These are phyloP conservation scores for Pachysandra terminalis DNA, from an alignment of 164 flowering plant genomes.

Conservation along the genomic window DNA sequence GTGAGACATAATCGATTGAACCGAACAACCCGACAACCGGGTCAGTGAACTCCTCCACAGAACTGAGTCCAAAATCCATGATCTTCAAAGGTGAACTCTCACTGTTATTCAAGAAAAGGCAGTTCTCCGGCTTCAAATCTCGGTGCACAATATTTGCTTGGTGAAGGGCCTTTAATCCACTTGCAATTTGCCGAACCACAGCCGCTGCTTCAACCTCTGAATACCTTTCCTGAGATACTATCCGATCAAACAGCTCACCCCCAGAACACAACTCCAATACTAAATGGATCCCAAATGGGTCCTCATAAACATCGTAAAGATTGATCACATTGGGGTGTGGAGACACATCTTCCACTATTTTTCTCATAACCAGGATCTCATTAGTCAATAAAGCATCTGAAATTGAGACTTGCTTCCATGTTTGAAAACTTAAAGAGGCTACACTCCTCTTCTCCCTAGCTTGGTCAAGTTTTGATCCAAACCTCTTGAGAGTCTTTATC, in stretches of 20 bases:
- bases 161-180: conserved; percentile 54
- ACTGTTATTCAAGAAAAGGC: conserved; percentile 43
- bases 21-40: conserved; percentile 80
- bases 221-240: conserved; percentile 55
- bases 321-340: conserved; percentile 71
- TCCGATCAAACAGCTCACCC: conserved; percentile 76
- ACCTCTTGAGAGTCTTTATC: conserved; percentile 62
- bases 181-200: conserved; percentile 57
- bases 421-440: conserved; percentile 19
- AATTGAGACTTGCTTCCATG: conserved; percentile 42
- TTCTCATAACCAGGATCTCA: conserved; percentile 68
- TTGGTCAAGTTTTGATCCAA: conserved; percentile 17
- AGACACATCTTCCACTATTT: conserved; percentile 63
- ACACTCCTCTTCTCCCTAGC: conserved; percentile 16
- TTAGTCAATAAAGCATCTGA: conserved; percentile 73
- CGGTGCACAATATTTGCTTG: conserved; percentile 56
- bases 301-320: conserved; percentile 67
- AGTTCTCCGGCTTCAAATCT: conserved; percentile 84
- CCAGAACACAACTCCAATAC: conserved; percentile 74
- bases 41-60: conserved; percentile 74
- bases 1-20: conserved; percentile 78
- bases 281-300: conserved; percentile 55
- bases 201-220: conserved; percentile 56
- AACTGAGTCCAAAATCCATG: conserved; percentile 81
- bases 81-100: conserved; percentile 68